These are phyloP conservation scores for Pseudonitzschia delicatissima DNA, from an alignment of 108 stramenopile species.

Conservation along the genomic window DNA sequence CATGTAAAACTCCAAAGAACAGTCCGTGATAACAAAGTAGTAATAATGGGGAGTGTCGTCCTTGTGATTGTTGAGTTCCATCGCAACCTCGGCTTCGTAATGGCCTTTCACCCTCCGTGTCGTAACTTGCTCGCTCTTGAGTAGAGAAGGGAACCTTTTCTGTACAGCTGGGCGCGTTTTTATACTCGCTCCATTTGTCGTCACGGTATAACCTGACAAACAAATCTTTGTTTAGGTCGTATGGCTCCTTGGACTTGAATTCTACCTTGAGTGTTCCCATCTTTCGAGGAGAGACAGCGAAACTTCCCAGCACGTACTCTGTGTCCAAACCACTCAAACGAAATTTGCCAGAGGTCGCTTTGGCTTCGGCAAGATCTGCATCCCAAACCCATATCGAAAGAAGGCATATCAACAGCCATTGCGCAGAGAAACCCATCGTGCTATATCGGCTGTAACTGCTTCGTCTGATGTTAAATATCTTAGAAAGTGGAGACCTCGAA, in stretches of 20 bases:
- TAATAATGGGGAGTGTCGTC: constrained; percentile 50
- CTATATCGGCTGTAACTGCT: neutral
- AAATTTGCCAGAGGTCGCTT: constrained; percentile 51
- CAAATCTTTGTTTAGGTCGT: constrained; percentile 50
- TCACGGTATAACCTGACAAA: constrained; percentile 56
- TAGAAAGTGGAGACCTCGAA: too few relatives aligned
- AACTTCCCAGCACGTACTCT: constrained; percentile 65
- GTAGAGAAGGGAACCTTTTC: constrained; percentile 39
- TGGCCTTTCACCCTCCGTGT: constrained; percentile 25
- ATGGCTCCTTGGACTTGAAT: constrained; percentile 40
- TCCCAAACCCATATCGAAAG: neutral
- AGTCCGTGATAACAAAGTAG: constrained; percentile 78
- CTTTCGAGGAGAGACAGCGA: constrained; percentile 51
- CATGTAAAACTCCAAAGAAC: constrained; percentile 60
- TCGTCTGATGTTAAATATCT: too few relatives aligned
- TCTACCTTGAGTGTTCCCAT: constrained; percentile 30
- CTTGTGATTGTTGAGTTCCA: constrained; percentile 33
- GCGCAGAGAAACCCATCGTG: too few relatives aligned
- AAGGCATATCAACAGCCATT: neutral
- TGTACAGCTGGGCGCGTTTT: constrained; percentile 51
- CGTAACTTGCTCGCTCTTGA: constrained; percentile 18
- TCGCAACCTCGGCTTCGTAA: constrained; percentile 25
- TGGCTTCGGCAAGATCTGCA: constrained; percentile 20
- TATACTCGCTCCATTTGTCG: constrained; percentile 55
- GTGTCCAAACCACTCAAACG: constrained; percentile 58